Evolutionary conservation across 208 protist genomes (phyloP), one percentile per base, ranked within the genome.

Genomic region (Leishmania aethiopica): DNA sequence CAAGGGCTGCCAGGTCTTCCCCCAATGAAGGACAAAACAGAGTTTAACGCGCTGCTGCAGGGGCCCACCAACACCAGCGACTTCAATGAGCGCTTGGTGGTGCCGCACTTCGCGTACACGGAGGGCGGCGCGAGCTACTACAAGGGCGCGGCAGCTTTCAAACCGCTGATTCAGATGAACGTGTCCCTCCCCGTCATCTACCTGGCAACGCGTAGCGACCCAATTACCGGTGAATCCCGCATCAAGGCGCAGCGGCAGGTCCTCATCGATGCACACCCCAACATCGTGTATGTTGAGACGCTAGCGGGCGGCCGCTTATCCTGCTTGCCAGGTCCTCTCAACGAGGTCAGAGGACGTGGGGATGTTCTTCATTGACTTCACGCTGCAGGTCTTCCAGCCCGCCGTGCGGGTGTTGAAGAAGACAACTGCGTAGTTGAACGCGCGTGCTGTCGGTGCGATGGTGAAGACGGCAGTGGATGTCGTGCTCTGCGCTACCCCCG

Each of bases 241-340:
- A 79, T 78, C 0, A 55, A n/a, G 53, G 82, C 80, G 76, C 81
- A 86, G 66, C 91, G 90, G 90, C 83, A 92, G 66, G 76, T 35
- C n/a, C 35, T 94, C 19, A 71, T 78, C 7, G 77, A 91, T 60
- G 66, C 40, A 17, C 82, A 86, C 66, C 76, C 81, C 2, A 91
- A 90, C 76, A 77, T 94, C 6, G 74, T 85, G 45, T 91, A 92
- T 59, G 87, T 92, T n/a, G 84, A 94, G 67, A 90, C 88, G 35
- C 89, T 91, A 0, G 79, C 82, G 10, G 90, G 91, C 35, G 93
- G 93, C 2, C 91, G 94, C 79, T 74, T 96, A 49, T 86, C 84
- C 35, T 95, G 86, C 77, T 47, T 96, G 55, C 67, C 74, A 5
- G 80, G 77, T 45, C 90, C 91, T 8, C 71, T 92, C 28, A 67